Conservation (phyloP, 2,329 filamentous ascomycete genomes). For the Calonectria crousiana region DNA sequence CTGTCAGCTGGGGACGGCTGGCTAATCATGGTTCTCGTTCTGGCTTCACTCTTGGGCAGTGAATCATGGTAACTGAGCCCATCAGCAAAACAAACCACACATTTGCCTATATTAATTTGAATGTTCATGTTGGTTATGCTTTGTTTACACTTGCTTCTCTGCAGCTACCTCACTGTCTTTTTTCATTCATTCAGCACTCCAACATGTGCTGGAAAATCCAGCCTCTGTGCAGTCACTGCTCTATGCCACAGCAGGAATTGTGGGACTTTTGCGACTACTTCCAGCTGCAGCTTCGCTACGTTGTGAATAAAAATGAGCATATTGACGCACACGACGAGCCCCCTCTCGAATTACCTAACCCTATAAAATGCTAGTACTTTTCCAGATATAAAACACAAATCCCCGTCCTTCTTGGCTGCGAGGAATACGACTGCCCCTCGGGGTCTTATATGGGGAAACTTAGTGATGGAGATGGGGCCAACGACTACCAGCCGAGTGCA, state of each 20-base stretch:
- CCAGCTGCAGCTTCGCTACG: background rate
- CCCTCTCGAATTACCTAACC: background rate
- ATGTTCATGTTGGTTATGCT: background rate
- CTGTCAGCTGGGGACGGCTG: background rate
- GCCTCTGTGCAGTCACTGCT: slow-evolving; percentile 8
- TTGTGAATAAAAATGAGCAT: background rate
- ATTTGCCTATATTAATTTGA: background rate
- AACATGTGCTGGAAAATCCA: slow-evolving; percentile 9
- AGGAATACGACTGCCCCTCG: slow-evolving; percentile 29
- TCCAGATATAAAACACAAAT: background rate
- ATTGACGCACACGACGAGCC: background rate
- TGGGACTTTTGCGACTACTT: background rate
- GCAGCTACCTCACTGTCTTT: background rate
- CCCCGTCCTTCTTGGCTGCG: slow-evolving; percentile 26
- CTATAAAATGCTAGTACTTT: background rate
- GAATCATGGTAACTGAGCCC: background rate
- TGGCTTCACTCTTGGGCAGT: background rate
- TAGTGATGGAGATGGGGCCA: background rate
- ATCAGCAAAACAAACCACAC: background rate
- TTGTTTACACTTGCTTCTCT: background rate
- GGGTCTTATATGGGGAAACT: slow-evolving; percentile 22
- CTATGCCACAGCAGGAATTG: background rate
- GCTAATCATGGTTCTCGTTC: background rate
- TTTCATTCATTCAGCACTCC: background rate
- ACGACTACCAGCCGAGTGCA: background rate